Base-by-base conservation (phyloP, 2,329 filamentous ascomycete species). In the Xylaria arbuscula region DNA sequence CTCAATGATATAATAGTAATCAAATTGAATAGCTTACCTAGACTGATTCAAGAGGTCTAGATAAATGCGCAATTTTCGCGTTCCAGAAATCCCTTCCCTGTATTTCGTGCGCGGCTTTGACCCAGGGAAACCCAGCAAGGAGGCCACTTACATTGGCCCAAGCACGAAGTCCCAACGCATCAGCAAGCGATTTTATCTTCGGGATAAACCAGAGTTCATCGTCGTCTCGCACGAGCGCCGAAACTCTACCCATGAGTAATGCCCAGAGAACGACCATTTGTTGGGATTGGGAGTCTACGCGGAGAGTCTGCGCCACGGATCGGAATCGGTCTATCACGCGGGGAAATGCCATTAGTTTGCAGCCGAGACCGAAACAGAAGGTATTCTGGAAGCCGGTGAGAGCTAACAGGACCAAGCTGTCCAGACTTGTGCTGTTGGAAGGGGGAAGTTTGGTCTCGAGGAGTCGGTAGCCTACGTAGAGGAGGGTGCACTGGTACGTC, bases 221-320 rank as follows among this genome's bases (percentile, higher is more conserved):
- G 1, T 17, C 60, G 0, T 28, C 28, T 28, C 24, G 38, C 17
- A 42, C 56, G 24, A 68, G 62, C 9, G 63, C 38, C 15, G 68
- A 65, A 9, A 68, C 22, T 32, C 45, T 63, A 19, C 66, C 69
- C 34, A 69, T 64, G 13, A 69, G 50, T 1, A 66, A 50, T 6
- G 63, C 66, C 69, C 69, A 70, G 19, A 70, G 57, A 9, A 69
- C 3, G 10, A 67, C 48, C 67, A 63, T 64, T 38, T 62, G 57
- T 7, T 24, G 48, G 2, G 53, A 5, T 34, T 10, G n/a, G 36
- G 42, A 13, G 19, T 47, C 36, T 28, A n/a, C 54, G 17, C 32
- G n/a, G 28, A 66, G 42, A 19, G 15, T 38, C 50, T 57, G 62
- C 24, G 59, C 58, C 13, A 36, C 38, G 11, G 19, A 38, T 45